These are phyloP conservation scores for Trichoderma lentiforme DNA, from an alignment of 2,329 filamentous ascomycete genomes.

Conservation along the genomic window DNA sequence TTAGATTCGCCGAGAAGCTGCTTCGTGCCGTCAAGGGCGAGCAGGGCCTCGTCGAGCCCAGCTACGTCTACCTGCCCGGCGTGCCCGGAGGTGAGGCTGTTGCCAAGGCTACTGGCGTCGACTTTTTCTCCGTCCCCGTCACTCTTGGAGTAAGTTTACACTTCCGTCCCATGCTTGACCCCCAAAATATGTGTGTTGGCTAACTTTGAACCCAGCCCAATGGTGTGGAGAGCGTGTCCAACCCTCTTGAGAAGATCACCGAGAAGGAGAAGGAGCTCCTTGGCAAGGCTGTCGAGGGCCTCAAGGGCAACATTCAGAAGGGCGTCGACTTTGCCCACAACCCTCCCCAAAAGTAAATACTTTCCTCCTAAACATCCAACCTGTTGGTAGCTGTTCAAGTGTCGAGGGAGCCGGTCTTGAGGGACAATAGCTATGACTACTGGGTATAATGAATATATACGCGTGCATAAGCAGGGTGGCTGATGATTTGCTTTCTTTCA, in stretches of 20 bases:
- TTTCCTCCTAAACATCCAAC: constrained; percentile 26
- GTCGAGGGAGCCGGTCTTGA: constrained; percentile 28
- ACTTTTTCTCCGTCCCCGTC: constrained; percentile 95
- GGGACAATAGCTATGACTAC: constrained; percentile 33
- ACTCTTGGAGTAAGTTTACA: constrained; percentile 79
- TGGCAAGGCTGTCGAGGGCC: constrained; percentile 68
- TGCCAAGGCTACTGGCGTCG: constrained; percentile 74
- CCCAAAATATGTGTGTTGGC: constrained; percentile 23
- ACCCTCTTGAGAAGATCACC: constrained; percentile 73
- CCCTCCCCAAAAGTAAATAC: constrained; percentile 79
- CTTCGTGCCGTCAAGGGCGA: constrained; percentile 85
- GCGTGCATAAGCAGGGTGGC: constrained; percentile 31
- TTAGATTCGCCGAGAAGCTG: constrained; percentile 88
- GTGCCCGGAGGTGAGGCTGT: constrained; percentile 84
- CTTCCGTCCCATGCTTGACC: background rate
- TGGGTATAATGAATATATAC: constrained; percentile 39
- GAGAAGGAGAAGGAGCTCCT: constrained; percentile 88
- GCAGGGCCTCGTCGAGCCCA: constrained; percentile 90
- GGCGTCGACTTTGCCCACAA: constrained; percentile 86
- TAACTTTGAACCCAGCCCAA: constrained; percentile 55
- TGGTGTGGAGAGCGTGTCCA: constrained; percentile 80
- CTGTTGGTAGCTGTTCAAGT: constrained; percentile 26
- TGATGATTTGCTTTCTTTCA: constrained; percentile 34
- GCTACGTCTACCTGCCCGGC: constrained; percentile 92
- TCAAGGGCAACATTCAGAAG: constrained; percentile 93